Conservation (phyloP, 306 rosid genomes). For the Vigna nakashimae region DNA sequence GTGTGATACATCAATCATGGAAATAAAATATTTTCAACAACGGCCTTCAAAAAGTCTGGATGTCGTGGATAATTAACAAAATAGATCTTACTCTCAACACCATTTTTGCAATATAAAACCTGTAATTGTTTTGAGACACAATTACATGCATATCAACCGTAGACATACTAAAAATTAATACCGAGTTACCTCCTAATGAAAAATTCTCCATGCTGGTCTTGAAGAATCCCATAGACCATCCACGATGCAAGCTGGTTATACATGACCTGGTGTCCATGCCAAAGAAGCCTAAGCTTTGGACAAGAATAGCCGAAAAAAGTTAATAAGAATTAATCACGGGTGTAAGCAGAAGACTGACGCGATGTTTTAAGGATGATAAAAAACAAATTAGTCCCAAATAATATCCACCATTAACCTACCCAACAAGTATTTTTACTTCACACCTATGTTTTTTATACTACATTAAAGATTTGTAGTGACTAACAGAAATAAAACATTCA, state of each 20-base stretch:
- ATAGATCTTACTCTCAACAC: neutral
- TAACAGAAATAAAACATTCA: conserved; percentile 8
- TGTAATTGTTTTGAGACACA: conserved; percentile 16
- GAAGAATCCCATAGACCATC: conserved; percentile 96
- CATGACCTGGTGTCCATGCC: conserved; percentile 98
- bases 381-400: conserved; percentile 25
- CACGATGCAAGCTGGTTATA: conserved; percentile 96
- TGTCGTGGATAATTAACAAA: conserved; percentile 17
- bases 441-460: conserved; percentile 2
- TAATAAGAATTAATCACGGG: conserved; percentile 40
- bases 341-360: conserved; percentile 18
- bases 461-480: conserved; percentile 4
- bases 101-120: conserved; percentile 35
- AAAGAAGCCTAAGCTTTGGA: conserved; percentile 90
- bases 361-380: conserved; percentile 22
- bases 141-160: conserved; percentile 27
- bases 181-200: conserved; percentile 76
- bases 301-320: conserved; percentile 40
- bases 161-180: conserved; percentile 27
- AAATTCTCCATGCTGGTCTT: conserved; percentile 91
- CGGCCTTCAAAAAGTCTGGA: conserved; percentile 7
- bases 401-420: conserved; percentile 26
- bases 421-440: conserved; percentile 27
- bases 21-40: conserved; percentile 13
- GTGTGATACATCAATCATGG: conserved; percentile 9